Evolutionary conservation across 2,329 filamentous ascomycete species (phyloP), one percentile per base, ranked within the genome.

Genomic region (Sporothrix brasiliensis): DNA sequence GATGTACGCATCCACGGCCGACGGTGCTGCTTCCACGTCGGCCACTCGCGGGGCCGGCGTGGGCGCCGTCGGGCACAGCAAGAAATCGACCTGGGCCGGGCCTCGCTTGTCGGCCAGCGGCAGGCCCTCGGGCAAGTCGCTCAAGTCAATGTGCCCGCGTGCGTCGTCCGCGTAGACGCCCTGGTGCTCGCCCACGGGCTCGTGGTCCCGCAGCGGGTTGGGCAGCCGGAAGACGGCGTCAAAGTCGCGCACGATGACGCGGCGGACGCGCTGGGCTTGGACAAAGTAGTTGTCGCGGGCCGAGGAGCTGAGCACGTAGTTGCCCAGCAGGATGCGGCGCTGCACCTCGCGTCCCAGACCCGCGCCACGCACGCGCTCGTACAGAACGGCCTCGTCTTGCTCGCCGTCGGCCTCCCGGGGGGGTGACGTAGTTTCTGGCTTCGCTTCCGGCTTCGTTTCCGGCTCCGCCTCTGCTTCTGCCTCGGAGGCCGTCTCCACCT

Each of bases 221-320:
- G 81, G 81, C 56, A 88, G 80, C 19, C 81, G 79, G 77, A 99
- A 97, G 0, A 92, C 89, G 1, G 85, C 81, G 79, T 98, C 89
- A 78, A 99, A 99, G 77, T 99, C 95, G 47, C 84, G 83, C 77
- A 95, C 91, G 2, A 99, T 92, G 21, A 97, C 83, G 69, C 92
- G 86, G 1, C 95, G 90, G 52, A 97, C 88, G 74, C 90, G 91
- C 80, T 99, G 95, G 60, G 95, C 95, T 78, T 97, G 91, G 73
- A 97, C 87, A 77, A 99, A 99, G 80, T 98, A 97, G 78, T 98
- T 99, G 79, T 97, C 91, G 77, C 96, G 95, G 11, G 93, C 93
- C 72, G 91, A 88, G 0, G 94, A 94, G 79, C 92, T 97, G 68
- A 99, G 85, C 53, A 90, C 94, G 78, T 97, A 98, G 0, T 93